These are phyloP conservation scores for Hypoxylon fuscum DNA, from an alignment of 495 filamentous ascomycete species.

Conservation along the genomic window DNA sequence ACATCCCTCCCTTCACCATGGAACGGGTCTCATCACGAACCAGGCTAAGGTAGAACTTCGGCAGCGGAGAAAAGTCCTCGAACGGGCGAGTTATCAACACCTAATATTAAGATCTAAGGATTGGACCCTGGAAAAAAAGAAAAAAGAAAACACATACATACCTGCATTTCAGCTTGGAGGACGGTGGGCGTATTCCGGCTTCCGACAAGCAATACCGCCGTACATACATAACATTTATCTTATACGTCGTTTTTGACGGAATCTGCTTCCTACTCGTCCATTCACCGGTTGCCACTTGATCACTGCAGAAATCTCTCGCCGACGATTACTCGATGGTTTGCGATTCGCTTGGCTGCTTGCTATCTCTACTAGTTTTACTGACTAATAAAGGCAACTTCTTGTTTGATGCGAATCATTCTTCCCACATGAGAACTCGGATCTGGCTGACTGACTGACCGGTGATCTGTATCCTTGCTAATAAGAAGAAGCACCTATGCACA, in stretches of 20 bases:
- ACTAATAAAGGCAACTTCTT: slow-evolving; percentile 13
- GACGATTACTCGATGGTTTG: slow-evolving; percentile 25
- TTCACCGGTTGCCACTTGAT: slow-evolving; percentile 23
- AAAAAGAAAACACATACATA: slow-evolving; percentile 1
- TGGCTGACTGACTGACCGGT: slow-evolving; percentile 9
- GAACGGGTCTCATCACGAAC: no score
- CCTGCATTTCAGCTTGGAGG: slow-evolving; percentile 8
- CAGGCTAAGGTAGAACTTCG: slow-evolving; percentile 4
- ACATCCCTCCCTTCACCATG: slow-evolving; percentile 8
- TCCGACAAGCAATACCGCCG: slow-evolving; percentile 18
- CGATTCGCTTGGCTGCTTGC: slow-evolving; percentile 7
- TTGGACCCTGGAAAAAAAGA: slow-evolving; percentile 8
- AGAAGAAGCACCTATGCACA: neutral
- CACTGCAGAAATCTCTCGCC: slow-evolving; percentile 32
- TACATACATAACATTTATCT: slow-evolving; percentile 24
- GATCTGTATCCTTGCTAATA: slow-evolving; percentile 25
- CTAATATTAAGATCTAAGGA: slow-evolving; percentile 12
- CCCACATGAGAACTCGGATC: slow-evolving; percentile 11
- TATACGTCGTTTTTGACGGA: slow-evolving; percentile 26
- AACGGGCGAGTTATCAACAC: slow-evolving; percentile 28
- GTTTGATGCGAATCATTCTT: slow-evolving; percentile 17
- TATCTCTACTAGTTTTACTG: slow-evolving; percentile 16
- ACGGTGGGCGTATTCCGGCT: slow-evolving; percentile 30
- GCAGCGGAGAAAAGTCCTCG: slow-evolving; percentile 11
- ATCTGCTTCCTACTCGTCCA: slow-evolving; percentile 24